phyloP scores from a whole-genome alignment of 2,329 filamentous ascomycete genomes.

The Colletotrichum tamarilloi region DNA sequence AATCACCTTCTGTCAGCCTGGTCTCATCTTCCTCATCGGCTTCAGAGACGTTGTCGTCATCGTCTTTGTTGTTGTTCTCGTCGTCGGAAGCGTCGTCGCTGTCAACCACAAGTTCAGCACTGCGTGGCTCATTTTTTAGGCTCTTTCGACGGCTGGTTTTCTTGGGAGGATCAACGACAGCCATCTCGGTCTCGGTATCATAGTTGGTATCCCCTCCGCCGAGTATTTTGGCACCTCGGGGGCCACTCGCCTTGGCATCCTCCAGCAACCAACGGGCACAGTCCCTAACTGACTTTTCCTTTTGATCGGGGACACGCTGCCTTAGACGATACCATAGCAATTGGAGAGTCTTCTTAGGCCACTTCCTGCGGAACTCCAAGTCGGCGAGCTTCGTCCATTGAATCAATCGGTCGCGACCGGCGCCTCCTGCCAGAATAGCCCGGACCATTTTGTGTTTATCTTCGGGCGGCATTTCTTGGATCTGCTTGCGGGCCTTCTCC shows the following conservation, averaged over 20 bases:
- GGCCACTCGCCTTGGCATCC: slow-evolving; percentile 41
- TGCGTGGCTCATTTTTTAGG: not conserved
- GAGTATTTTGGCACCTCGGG: slow-evolving; percentile 1
- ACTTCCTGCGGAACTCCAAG: slow-evolving; percentile 51
- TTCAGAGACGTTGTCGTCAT: not conserved
- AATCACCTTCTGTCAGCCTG: not conserved
- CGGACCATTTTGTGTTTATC: slow-evolving; percentile 58
- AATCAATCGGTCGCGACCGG: slow-evolving; percentile 57
- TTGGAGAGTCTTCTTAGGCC: slow-evolving; percentile 49
- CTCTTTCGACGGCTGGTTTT: not conserved
- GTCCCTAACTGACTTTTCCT: slow-evolving; percentile 46
- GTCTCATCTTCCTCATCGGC: not conserved
- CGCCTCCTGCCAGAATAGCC: slow-evolving; percentile 55
- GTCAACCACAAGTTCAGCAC: slow-evolving; percentile 10
- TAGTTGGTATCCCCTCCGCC: slow-evolving; percentile 8
- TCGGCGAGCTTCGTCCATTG: slow-evolving; percentile 60
- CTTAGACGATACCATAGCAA: slow-evolving; percentile 54
- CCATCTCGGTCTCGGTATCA: slow-evolving; percentile 12
- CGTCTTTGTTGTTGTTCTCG: not conserved
- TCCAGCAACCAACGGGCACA: slow-evolving; percentile 49
- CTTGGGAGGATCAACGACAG: not conserved
- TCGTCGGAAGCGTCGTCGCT: not conserved
- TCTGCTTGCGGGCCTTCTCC: slow-evolving; percentile 55
- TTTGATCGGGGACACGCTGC: slow-evolving; percentile 45
- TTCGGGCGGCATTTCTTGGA: slow-evolving; percentile 53